A percentile compares a stretch with the other conserved stretches of the same genome.
phyloP scores from a whole-genome alignment of 306 rosid species.

The Begonia loranthoides region DNA sequence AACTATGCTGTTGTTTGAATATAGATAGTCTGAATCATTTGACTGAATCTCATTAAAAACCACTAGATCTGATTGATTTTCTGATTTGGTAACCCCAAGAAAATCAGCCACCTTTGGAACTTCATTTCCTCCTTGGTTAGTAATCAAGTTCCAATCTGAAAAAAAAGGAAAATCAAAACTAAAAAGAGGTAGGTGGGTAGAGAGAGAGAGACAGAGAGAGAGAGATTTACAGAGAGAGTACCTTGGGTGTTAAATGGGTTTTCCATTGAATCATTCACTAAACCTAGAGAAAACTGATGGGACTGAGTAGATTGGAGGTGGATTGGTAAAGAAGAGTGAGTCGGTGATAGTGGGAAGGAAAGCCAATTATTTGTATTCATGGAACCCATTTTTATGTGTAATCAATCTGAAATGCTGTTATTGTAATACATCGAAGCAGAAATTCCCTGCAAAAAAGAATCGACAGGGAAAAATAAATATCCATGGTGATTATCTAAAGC shows the following conservation, averaged over 20 bases:
- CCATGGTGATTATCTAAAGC: neutral
- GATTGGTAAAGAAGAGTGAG: conserved; percentile 60
- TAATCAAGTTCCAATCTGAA: conserved; percentile 80
- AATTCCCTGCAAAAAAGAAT: neutral
- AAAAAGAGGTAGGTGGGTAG: neutral
- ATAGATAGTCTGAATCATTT: conserved; percentile 51
- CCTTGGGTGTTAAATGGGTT: conserved; percentile 81
- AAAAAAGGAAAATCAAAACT: neutral
- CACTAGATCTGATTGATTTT: conserved; percentile 63
- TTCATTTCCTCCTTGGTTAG: conserved; percentile 32
- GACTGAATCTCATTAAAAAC: conserved; percentile 42
- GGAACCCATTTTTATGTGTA: conserved; percentile 21
- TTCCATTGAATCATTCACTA: conserved; percentile 61
- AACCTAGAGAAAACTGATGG: conserved; percentile 81
- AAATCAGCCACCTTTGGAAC: conserved; percentile 96
- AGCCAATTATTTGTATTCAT: conserved; percentile 97
- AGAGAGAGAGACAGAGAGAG: neutral
- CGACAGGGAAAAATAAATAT: too few relatives aligned
- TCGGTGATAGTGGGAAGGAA: conserved; percentile 83
- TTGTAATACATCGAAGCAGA: neutral
- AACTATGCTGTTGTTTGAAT: conserved; percentile 32
- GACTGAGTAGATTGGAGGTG: conserved; percentile 57
- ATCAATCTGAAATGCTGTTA: neutral
- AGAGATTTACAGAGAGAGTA: conserved; percentile 5
- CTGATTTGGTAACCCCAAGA: conserved; percentile 80